Evolutionary conservation across 805 yeast species (phyloP), one percentile per base, ranked within the genome.

Genomic region (Maudiozyma barnettii): DNA sequence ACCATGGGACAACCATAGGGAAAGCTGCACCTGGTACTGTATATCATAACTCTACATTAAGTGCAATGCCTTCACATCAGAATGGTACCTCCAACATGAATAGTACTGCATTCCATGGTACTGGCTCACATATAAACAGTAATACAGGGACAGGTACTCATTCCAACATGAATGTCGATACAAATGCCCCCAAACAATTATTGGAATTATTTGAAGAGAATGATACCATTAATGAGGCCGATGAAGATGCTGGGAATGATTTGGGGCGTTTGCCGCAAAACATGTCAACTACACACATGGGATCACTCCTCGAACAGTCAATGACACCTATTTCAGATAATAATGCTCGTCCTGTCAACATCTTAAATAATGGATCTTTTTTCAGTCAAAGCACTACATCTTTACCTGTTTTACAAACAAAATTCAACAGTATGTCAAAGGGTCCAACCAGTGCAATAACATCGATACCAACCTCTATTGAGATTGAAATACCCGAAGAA

Each of bases 161-260:
- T 41, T 52, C 58, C 47, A 57, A 59, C 23, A 54, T 55, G 41
- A 53, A 50, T 20, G 46, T 54, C 1, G 62, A 58, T n/a, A 38
- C 61, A 2, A 55, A 60, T 44, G 82, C 87, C 0, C 95, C 95
- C 0, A 80, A 78, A 59, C 82, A 93, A 2, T 67, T 88, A 30
- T 65, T 82, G 49, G 79, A 80, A 59, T 64, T 88, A 23, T 87
- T 87, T 60, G 88, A 82, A 53, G 80, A 77, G 23, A 66, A 59
- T 10, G 71, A 64, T 21, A 66, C 59, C 10, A 50, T 56, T 8
- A 51, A 45, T 20, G 63, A 61, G 40, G 30, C 30, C 7, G 55
- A 54, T 23, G 51, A 50, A 30, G 41, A 51, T 33, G 41, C 44
- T 12, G 54, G 52, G 36, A 49, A 54, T 9, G 57, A 57, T 13